Evolutionary conservation across 805 yeast genomes (phyloP).

Genomic region (Debaryomyces tyrocola): DNA sequence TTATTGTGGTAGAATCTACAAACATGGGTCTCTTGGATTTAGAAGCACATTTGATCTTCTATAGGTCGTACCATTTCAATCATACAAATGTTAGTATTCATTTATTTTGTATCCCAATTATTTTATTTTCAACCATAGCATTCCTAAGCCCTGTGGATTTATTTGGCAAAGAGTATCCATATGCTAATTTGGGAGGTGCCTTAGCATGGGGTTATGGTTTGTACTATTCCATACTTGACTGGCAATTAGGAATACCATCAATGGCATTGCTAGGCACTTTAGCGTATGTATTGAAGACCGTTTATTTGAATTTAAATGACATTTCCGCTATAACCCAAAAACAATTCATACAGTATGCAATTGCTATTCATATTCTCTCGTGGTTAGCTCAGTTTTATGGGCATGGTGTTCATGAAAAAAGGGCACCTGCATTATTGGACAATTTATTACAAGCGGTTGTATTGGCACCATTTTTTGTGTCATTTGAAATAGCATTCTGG

Average conservation of each 20-base stretch:
- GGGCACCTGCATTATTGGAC: slow-evolving; percentile 86
- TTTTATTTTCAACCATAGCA: slow-evolving; percentile 55
- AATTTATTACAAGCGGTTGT: slow-evolving; percentile 82
- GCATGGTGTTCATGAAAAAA: slow-evolving; percentile 76
- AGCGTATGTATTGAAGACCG: slow-evolving; percentile 20
- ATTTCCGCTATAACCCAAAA: slow-evolving; percentile 7
- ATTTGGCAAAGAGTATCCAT: slow-evolving; percentile 18
- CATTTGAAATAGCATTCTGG: slow-evolving; percentile 70
- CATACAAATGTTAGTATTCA: slow-evolving; percentile 75
- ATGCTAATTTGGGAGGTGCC: slow-evolving; percentile 48
- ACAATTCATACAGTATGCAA: slow-evolving; percentile 28
- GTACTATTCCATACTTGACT: slow-evolving; percentile 63
- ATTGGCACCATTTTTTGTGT: slow-evolving; percentile 87
- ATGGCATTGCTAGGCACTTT: slow-evolving; percentile 21
- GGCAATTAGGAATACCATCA: slow-evolving; percentile 35
- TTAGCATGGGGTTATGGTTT: slow-evolving; percentile 48
- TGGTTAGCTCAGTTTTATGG: slow-evolving; percentile 91
- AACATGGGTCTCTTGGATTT: slow-evolving; percentile 31
- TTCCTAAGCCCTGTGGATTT: slow-evolving; percentile 29
- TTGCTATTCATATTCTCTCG: slow-evolving; percentile 48
- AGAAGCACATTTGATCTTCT: slow-evolving; percentile 38
- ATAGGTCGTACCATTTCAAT: slow-evolving; percentile 51
- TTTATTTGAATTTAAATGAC: slow-evolving; percentile 15
- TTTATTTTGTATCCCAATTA: slow-evolving; percentile 74
- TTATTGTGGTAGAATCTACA: too few species aligned